Base-by-base conservation (phyloP, 1,284 basidiomycete genomes). In the Cryptococcus deneoformans region DNA sequence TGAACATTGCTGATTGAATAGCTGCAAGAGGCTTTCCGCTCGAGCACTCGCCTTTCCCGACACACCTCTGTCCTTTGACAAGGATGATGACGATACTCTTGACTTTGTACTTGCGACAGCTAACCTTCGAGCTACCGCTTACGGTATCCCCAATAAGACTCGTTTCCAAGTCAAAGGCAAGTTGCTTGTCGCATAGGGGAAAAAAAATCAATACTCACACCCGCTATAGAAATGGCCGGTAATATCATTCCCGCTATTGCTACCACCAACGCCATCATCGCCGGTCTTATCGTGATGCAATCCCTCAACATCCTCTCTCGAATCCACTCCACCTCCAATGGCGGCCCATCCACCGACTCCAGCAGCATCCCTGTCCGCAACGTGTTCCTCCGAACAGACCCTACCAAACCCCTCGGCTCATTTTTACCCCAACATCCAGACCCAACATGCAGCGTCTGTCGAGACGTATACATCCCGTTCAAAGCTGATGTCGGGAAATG, bases 231-330 rank as follows among this genome's bases (percentile, higher is more conserved):
- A 79, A 98, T 98, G 90, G 96, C 96, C 0, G 95, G 96, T 10
- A 99, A 99, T 79, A 99, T 99, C 73, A 97, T 96, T 61, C 96
- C 96, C 0, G 96, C 96, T 1, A 98, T 99, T 66, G 96, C 96
- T 2, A 98, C 96, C 0, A 99, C 96, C 7, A 99, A 99, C 75
- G 96, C 96, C 11, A 90, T 99, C 76, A 87, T 98, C 63, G 89
- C 96, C 0, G 96, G 94, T 0, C 81, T 96, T 39, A 91, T 97
- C 65, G 92, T 97, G 14, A 82, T 98, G 50, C 94, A 97, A 77
- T 90, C 93, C 0, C 79, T 97, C 11, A 87, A 92, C 58, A 82
- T 96, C 35, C 82, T 98, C 39, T 82, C 83, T 6, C 45, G 42
- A 7, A 47, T 55, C 1, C 46, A 54, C 5, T 52, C 58, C 6